Conservation (phyloP, 768 basidiomycete species). For the Auricularia auricula-judae region DNA sequence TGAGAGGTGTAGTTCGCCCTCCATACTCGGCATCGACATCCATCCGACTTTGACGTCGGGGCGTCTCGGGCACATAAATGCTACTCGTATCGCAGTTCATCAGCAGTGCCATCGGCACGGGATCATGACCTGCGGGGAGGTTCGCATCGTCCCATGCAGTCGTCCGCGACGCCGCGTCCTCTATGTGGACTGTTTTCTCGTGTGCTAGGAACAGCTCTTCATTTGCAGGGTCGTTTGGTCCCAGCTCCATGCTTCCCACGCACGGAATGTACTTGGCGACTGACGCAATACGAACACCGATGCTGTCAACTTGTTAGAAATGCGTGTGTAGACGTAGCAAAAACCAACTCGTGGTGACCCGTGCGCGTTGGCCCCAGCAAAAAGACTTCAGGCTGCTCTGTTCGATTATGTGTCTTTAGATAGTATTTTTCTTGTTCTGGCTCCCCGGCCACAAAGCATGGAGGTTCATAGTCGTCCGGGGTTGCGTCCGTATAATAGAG, state of each 20-base stretch:
- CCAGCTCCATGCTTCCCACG: slow-evolving; percentile 24
- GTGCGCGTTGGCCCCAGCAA: slow-evolving; percentile 58
- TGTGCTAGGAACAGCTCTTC: slow-evolving; percentile 28
- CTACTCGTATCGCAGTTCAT: slow-evolving; percentile 4
- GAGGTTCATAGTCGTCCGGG: slow-evolving; percentile 77
- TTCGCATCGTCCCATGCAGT: not conserved
- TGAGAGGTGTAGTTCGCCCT: not conserved
- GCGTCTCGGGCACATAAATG: not conserved
- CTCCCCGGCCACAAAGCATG: slow-evolving; percentile 65
- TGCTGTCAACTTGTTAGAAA: slow-evolving; percentile 26
- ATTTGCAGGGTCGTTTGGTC: slow-evolving; percentile 44
- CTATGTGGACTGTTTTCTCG: slow-evolving; percentile 13
- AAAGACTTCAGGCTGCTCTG: slow-evolving; percentile 66
- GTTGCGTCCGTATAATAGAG: slow-evolving; percentile 72
- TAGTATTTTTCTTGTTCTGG: slow-evolving; percentile 64
- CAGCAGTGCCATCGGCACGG: not conserved
- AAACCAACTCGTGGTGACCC: slow-evolving; percentile 58
- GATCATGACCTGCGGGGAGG: slow-evolving; percentile 6
- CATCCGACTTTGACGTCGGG: not conserved
- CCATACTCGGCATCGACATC: not conserved
- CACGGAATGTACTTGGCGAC: slow-evolving; percentile 66
- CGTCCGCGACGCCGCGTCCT: not conserved
- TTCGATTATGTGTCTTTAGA: slow-evolving; percentile 64
- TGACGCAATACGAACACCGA: slow-evolving; percentile 62
- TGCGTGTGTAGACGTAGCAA: not conserved